Percentiles rank a stretch among this genome's conserved stretches.
These are phyloP conservation scores for Sabuloglossum arenarium DNA, from an alignment of 495 filamentous ascomycete genomes.

Conservation along the genomic window DNA sequence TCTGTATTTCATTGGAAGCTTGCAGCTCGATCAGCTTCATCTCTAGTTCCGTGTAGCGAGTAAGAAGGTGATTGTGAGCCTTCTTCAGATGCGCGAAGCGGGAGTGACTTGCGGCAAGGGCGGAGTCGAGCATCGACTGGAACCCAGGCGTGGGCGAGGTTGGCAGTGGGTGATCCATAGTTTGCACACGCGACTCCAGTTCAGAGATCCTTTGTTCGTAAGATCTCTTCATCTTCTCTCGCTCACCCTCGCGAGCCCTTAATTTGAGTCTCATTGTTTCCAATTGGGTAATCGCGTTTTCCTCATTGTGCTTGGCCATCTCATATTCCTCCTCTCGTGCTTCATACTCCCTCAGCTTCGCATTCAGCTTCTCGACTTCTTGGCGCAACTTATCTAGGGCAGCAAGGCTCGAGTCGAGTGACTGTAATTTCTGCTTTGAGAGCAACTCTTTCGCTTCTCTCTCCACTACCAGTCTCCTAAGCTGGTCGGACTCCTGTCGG, in stretches of 20 bases:
- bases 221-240: constrained; percentile 20
- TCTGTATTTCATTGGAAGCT: constrained; percentile 7
- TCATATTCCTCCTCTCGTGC: constrained; percentile 32
- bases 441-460: constrained; percentile 37
- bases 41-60: constrained; percentile 19
- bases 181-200: constrained; percentile 19
- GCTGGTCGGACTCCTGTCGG: constrained; percentile 28
- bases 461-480: constrained; percentile 35
- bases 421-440: constrained; percentile 34
- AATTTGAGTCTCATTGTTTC: constrained; percentile 29
- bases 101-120: constrained; percentile 21
- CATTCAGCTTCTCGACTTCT: constrained; percentile 35
- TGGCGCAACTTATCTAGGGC: constrained; percentile 34
- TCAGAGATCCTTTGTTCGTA: constrained; percentile 26
- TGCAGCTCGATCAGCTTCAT: constrained; percentile 18
- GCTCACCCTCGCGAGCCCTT: constrained; percentile 29
- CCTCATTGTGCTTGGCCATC: constrained; percentile 26
- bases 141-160: constrained; percentile 14
- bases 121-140: constrained; percentile 27
- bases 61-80: constrained; percentile 17
- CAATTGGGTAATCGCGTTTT: constrained; percentile 27
- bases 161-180: constrained; percentile 10
- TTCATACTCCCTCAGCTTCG: constrained; percentile 33
- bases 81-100: constrained; percentile 25
- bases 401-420: constrained; percentile 33